phyloP scores from a whole-genome alignment of 768 basidiomycete species.

The Boletus huronensis region DNA sequence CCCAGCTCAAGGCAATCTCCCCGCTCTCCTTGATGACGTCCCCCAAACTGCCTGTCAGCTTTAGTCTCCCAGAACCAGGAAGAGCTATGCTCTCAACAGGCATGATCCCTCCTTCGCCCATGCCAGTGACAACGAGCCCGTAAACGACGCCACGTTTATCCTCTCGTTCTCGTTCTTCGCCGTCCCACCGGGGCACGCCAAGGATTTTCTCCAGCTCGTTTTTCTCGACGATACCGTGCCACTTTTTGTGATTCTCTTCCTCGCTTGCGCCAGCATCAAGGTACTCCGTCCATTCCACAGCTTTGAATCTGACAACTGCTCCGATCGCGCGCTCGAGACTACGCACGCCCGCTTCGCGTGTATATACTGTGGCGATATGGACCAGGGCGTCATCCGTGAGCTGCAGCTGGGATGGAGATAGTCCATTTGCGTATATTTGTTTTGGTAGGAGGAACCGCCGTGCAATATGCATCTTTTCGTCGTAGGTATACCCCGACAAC shows the following conservation, averaged over 20 bases:
- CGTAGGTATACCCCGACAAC: constrained; percentile 80
- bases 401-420: constrained; percentile 55
- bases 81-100: constrained; percentile 81
- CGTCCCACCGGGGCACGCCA: constrained; percentile 77
- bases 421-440: constrained; percentile 76
- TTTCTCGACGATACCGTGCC: constrained; percentile 58
- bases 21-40: constrained; percentile 93
- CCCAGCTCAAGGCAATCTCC: constrained; percentile 89
- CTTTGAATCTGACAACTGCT: constrained; percentile 85
- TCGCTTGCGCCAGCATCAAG: constrained; percentile 29
- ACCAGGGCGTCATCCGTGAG: constrained; percentile 70
- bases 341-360: constrained; percentile 91
- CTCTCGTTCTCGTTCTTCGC: constrained; percentile 74
- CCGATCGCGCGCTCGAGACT: constrained; percentile 85
- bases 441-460: constrained; percentile 85
- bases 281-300: constrained; percentile 84
- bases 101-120: constrained; percentile 81
- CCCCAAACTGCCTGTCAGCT: constrained; percentile 80
- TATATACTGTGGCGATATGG: constrained; percentile 74
- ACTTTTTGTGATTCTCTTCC: constrained; percentile 36
- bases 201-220: constrained; percentile 81
- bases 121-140: constrained; percentile 84
- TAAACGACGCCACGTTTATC: constrained; percentile 76
- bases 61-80: constrained; percentile 71
- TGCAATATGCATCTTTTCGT: constrained; percentile 90